Conservation (phyloP, 2,329 filamentous ascomycete species). For the Trichoderma oligosporum region DNA sequence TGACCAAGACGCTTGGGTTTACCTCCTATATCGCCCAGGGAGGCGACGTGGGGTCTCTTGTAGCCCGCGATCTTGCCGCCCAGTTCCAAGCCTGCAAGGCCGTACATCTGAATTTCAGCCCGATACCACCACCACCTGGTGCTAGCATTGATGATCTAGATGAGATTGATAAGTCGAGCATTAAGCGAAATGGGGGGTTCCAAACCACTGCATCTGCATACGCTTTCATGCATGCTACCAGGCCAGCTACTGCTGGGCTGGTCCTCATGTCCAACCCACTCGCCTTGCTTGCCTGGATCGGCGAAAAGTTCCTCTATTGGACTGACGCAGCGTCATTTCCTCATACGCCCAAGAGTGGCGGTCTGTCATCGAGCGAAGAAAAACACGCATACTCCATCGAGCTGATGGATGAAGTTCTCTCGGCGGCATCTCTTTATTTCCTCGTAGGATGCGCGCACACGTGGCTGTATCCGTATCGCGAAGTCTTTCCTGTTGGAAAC, state of each 20-base stretch:
- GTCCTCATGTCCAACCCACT: background rate
- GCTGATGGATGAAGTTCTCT: conserved; percentile 1
- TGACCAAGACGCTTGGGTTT: conserved; percentile 1
- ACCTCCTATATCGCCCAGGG: conserved; percentile 1
- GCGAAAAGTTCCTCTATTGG: conserved; percentile 6
- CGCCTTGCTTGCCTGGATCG: conserved; percentile 1
- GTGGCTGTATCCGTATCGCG: background rate
- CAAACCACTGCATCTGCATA: background rate
- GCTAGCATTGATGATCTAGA: background rate
- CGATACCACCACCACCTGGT: background rate
- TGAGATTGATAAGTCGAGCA: background rate
- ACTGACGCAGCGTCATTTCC: background rate
- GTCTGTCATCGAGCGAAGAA: background rate
- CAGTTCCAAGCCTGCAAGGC: background rate
- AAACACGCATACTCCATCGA: background rate
- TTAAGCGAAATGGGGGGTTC: background rate
- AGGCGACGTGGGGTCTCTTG: background rate
- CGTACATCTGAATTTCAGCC: background rate
- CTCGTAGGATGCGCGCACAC: background rate
- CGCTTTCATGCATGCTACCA: background rate
- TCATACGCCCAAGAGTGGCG: background rate
- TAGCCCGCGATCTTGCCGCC: background rate
- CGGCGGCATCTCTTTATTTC: background rate
- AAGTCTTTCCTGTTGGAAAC: background rate
- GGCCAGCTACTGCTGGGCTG: background rate